Evolutionary conservation across 2,329 filamentous ascomycete species (phyloP), one percentile per base, ranked within the genome.

Genomic region (Cladosporium oxysporum): DNA sequence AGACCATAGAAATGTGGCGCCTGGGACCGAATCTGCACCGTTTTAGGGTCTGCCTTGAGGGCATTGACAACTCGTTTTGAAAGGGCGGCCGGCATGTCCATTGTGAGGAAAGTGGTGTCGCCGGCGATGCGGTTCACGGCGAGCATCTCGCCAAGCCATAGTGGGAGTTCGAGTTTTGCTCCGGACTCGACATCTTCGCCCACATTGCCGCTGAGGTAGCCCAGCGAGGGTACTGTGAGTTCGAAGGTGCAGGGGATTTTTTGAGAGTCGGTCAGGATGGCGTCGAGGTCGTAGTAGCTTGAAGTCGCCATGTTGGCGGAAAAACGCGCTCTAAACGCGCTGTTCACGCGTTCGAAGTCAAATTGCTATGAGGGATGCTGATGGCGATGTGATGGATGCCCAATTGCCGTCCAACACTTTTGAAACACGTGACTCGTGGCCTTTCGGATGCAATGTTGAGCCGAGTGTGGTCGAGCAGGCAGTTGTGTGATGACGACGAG

Each of bases 241-340:
- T 97, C 91, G 80, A 98, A 97, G 61, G 91, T 96, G 82, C 93
- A 97, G 49, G 95, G 94, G 35, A 97, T 87, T 91, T 97, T 98
- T 89, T 93, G 92, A 59, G 91, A 88, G 77, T 95, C 91, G 11
- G 92, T 95, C 53, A 95, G 85, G 80, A 96, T 95, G 68, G 90
- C 85, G 73, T 93, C 90, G 66, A 94, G 87, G 77, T 93, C 89
- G 83, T 95, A 96, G 83, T 96, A 96, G 44, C 61, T 55, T 14
- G 61, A 63, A 11, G 60, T 62, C 33, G 90, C 72, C 80, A 82
- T 83, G 18, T 26, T 41, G 52, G 52, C 12, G 53, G 29, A 1
- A 47, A 55, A 18, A 55, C 52, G 52, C 52, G 47, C 26, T 14
- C 11, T 61, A n/a, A 16, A 50, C 58, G 31, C 55, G 28, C 31